Evolutionary conservation across 169 alveolate species (phyloP).

Genomic region (Besnoitia besnoiti): DNA sequence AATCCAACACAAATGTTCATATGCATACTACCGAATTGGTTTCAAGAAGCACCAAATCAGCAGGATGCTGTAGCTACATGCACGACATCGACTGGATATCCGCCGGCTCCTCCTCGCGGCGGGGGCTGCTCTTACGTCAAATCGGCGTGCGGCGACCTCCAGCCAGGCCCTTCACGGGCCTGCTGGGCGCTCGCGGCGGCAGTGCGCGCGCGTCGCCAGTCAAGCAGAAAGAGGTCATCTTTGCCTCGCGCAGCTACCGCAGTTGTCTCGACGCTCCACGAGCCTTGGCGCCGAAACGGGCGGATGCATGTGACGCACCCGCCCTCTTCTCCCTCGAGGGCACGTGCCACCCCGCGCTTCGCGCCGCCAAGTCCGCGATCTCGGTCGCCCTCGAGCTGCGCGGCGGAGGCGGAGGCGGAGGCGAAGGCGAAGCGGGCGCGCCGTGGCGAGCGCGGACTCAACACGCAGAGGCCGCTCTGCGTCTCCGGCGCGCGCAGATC

Average conservation of each 20-base stretch:
- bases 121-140: too few species aligned
- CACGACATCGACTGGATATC: too few species aligned
- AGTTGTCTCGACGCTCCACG: not conserved
- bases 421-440: not conserved
- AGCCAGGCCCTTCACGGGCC: too few species aligned
- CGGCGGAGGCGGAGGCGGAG: not conserved
- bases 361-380: not conserved
- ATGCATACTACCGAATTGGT: too few species aligned
- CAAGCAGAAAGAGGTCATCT: not conserved
- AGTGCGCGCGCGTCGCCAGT: not conserved
- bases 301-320: conserved; percentile 24
- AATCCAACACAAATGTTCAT: too few species aligned
- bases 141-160: too few species aligned
- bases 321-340: not conserved
- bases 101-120: too few species aligned
- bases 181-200: not conserved
- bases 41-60: too few species aligned
- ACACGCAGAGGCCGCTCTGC: not conserved
- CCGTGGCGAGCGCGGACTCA: not conserved
- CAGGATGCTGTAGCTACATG: too few species aligned
- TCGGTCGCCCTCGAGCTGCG: not conserved
- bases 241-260: not conserved
- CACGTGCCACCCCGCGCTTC: not conserved
- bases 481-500: not conserved
- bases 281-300: not conserved